Evolutionary conservation across 2,329 filamentous ascomycete species (phyloP).

Genomic region (Penicillium concentricum): DNA sequence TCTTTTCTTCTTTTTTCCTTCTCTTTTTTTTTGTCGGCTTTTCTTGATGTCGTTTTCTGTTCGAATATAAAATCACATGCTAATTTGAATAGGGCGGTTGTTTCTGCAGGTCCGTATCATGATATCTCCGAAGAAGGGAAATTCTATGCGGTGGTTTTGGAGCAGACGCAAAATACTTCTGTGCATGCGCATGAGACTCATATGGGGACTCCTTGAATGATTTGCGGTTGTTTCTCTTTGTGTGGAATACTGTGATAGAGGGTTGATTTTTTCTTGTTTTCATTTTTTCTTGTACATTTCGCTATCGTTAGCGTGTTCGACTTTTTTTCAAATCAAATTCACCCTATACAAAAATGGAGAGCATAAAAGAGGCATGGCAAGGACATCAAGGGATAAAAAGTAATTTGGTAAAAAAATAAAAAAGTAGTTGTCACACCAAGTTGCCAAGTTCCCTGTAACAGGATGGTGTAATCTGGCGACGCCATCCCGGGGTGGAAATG

Average conservation of each 20-base stretch:
- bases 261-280: not conserved
- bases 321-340: not conserved
- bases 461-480: slow-evolving; percentile 53
- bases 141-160: slow-evolving; percentile 39
- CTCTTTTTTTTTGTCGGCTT: not conserved
- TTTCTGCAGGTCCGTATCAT: slow-evolving; percentile 36
- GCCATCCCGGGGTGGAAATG: slow-evolving; percentile 55
- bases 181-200: not conserved
- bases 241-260: not conserved
- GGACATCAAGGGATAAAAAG: too few species aligned
- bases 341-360: too few species aligned
- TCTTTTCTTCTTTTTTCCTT: not conserved
- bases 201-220: slow-evolving; percentile 6
- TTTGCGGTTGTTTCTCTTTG: not conserved
- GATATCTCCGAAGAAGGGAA: slow-evolving; percentile 38
- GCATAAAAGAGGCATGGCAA: too few species aligned
- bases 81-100: slow-evolving; percentile 29
- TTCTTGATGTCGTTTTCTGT: not conserved
- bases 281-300: not conserved
- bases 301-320: not conserved
- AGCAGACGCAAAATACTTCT: slow-evolving; percentile 24
- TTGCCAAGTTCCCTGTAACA: slow-evolving; percentile 38
- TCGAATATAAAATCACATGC: not conserved
- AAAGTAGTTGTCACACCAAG: slow-evolving; percentile 38
- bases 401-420: slow-evolving; percentile 11